Evolutionary conservation across 176 grass and related monocot species (phyloP).

Genomic region (Eremochloa ophiuroides): DNA sequence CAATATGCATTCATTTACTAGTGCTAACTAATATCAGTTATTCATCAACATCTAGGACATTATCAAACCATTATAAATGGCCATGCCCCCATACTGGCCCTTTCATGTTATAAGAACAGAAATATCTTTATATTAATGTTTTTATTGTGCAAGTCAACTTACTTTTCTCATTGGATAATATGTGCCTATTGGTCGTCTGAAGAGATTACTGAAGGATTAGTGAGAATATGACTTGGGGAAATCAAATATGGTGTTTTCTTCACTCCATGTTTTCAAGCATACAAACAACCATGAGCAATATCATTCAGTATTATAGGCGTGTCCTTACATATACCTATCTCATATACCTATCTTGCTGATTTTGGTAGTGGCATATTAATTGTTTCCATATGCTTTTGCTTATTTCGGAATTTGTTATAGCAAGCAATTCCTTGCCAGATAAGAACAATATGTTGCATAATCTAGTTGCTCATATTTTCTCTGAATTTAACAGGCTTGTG

Average conservation of each 20-base stretch:
- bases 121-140: background rate
- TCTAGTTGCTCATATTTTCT: slow-evolving; percentile 1
- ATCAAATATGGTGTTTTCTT: background rate
- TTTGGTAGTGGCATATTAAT: background rate
- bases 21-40: background rate
- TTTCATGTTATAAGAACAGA: background rate
- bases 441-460: background rate
- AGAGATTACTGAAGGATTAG: background rate
- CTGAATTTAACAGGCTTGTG: slow-evolving; percentile 63
- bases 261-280: background rate
- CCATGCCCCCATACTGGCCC: background rate
- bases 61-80: background rate
- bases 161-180: background rate
- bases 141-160: background rate
- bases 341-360: background rate
- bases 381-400: background rate
- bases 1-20: background rate
- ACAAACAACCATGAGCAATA: background rate
- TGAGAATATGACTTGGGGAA: background rate
- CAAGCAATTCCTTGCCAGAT: background rate
- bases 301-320: background rate
- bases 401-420: background rate
- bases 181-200: background rate
- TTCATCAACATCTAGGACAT: background rate
- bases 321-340: background rate